phyloP scores from a whole-genome alignment of 1,139 yeast genomes.

The Suhomyces guaymorum region DNA sequence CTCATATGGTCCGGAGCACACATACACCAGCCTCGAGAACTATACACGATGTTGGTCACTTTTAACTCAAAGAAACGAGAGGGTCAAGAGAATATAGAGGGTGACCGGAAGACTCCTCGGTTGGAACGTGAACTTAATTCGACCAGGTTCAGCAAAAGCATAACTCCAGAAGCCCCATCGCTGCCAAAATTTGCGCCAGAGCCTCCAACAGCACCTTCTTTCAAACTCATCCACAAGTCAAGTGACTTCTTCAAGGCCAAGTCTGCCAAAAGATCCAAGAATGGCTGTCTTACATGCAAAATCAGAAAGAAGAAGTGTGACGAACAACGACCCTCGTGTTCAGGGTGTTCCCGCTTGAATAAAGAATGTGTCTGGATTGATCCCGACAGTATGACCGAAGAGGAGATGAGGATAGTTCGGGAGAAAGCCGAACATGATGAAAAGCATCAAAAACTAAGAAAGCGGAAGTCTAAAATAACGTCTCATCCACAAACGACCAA shows the following conservation, averaged over 20 bases:
- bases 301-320: slow-evolving; percentile 73
- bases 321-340: slow-evolving; percentile 60
- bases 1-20: too few species aligned
- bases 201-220: slow-evolving; percentile 2
- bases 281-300: slow-evolving; percentile 73
- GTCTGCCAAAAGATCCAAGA: slow-evolving; percentile 38
- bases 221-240: slow-evolving; percentile 10
- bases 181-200: neutral
- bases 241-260: slow-evolving; percentile 10
- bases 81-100: neutral
- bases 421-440: slow-evolving; percentile 34
- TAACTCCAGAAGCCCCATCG: neutral
- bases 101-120: neutral
- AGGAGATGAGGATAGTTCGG: slow-evolving; percentile 25
- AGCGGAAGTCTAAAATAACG: slow-evolving; percentile 24
- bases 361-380: slow-evolving; percentile 35
- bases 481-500: slow-evolving; percentile 10
- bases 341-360: slow-evolving; percentile 33
- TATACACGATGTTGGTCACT: slow-evolving; percentile 13
- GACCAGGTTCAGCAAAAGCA: neutral
- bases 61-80: slow-evolving; percentile 12
- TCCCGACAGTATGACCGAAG: slow-evolving; percentile 28
- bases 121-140: neutral
- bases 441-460: slow-evolving; percentile 35
- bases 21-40: neutral